phyloP scores from a whole-genome alignment of 2,329 filamentous ascomycete species.

The Metarhizium anisopliae region DNA sequence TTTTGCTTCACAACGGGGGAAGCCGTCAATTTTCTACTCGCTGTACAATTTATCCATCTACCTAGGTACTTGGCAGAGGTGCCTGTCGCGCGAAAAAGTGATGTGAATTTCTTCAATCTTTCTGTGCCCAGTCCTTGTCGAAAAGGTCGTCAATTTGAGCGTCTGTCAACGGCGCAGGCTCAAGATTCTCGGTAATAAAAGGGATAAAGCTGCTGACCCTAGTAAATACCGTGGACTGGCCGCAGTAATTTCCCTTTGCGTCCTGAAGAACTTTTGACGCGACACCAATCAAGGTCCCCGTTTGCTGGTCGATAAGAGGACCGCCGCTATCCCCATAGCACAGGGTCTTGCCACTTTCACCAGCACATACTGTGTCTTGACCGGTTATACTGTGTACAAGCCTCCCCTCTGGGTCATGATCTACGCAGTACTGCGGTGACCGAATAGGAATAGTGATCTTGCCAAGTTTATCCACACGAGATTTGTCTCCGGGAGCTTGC shows the following conservation, averaged over 20 bases:
- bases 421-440: neutral
- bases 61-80: no score
- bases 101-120: no score
- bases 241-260: neutral
- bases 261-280: neutral
- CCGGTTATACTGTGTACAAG: no score
- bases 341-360: neutral
- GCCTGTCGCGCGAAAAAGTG: no score
- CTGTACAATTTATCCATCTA: no score
- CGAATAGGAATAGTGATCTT: neutral
- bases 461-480: neutral
- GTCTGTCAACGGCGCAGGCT: neutral
- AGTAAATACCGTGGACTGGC: neutral
- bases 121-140: no score
- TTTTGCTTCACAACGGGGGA: no score
- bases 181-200: neutral
- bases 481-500: neutral
- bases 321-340: neutral
- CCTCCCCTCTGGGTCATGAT: neutral
- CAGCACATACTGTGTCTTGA: neutral
- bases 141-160: no score
- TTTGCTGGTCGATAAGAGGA: neutral
- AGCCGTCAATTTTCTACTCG: no score
- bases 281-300: neutral
- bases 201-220: neutral